A percentile compares a stretch with the other conserved stretches of the same genome.
Conservation (phyloP, 2,329 filamentous ascomycete species). For the Claviceps cyperi region DNA sequence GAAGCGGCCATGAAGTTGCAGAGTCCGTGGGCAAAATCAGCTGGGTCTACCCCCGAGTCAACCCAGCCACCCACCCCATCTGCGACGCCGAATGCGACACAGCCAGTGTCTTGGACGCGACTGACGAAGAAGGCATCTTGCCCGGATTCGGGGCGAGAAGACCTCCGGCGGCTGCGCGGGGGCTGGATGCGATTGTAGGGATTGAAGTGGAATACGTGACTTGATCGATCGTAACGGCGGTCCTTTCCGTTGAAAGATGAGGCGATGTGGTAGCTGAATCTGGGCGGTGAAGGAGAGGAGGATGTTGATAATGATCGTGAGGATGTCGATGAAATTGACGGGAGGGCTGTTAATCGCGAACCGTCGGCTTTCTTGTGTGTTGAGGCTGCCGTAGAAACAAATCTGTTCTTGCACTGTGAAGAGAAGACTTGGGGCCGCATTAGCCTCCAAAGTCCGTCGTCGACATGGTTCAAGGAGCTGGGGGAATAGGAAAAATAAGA, state of each 20-base stretch:
- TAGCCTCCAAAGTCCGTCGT: background rate
- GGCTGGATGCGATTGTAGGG: slow-evolving; percentile 45
- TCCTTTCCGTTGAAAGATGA: slow-evolving; percentile 65
- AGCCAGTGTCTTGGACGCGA: slow-evolving; percentile 54
- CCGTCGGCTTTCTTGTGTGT: background rate
- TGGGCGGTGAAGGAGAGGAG: slow-evolving; percentile 13
- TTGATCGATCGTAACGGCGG: slow-evolving; percentile 49
- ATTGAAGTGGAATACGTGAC: slow-evolving; percentile 60
- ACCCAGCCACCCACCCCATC: slow-evolving; percentile 95
- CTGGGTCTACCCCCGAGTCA: slow-evolving; percentile 82
- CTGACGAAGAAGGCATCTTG: slow-evolving; percentile 95
- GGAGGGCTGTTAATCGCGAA: slow-evolving; percentile 1
- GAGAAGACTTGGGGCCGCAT: background rate
- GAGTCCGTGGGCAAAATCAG: slow-evolving; percentile 85
- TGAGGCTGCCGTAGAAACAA: background rate
- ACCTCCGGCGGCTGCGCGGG: slow-evolving; percentile 21
- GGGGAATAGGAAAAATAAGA: background rate
- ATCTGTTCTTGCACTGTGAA: background rate
- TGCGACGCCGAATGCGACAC: slow-evolving; percentile 74
- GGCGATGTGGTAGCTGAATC: slow-evolving; percentile 54
- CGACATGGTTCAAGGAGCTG: background rate
- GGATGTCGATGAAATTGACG: slow-evolving; percentile 3
- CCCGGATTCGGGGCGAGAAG: slow-evolving; percentile 56
- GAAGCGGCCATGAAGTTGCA: slow-evolving; percentile 84
- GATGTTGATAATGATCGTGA: slow-evolving; percentile 9